Conservation (phyloP, 78 protist species). For the Chrysochromulina parva region DNA sequence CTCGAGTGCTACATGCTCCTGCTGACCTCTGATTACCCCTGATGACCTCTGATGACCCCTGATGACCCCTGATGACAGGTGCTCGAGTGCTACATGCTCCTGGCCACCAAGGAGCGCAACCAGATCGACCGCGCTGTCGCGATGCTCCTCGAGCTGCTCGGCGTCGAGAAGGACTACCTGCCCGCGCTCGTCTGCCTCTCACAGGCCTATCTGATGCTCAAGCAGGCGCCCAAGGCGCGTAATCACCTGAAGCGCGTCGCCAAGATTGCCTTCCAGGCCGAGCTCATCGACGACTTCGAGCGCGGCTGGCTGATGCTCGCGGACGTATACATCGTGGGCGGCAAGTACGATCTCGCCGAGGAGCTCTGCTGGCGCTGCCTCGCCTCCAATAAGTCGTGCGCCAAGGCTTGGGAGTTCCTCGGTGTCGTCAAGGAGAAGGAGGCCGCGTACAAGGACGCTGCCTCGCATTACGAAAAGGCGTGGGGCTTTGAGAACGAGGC, state of each 20-base stretch:
- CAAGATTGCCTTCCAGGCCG: slow-evolving; percentile 49
- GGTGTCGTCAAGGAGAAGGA: slow-evolving; percentile 70
- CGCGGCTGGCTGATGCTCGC: slow-evolving; percentile 67
- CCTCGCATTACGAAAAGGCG: slow-evolving; percentile 67
- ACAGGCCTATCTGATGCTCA: slow-evolving; percentile 37
- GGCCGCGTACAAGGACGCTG: slow-evolving; percentile 62
- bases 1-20: neutral
- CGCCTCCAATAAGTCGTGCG: slow-evolving; percentile 58
- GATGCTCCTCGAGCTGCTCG: slow-evolving; percentile 25
- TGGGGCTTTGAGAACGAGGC: slow-evolving; percentile 60
- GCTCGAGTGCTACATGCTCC: neutral
- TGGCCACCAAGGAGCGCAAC: neutral
- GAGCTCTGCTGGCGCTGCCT: slow-evolving; percentile 55
- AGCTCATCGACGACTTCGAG: slow-evolving; percentile 71
- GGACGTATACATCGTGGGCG: slow-evolving; percentile 65
- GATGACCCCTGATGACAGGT: neutral
- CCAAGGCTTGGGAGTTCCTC: slow-evolving; percentile 68
- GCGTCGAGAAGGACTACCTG: slow-evolving; percentile 25
- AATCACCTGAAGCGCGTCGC: slow-evolving; percentile 65
- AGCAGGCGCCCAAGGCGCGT: slow-evolving; percentile 69
- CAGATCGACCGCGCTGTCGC: slow-evolving; percentile 26
- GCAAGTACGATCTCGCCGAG: slow-evolving; percentile 72
- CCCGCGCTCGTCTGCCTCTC: slow-evolving; percentile 41
- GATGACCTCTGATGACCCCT: neutral
- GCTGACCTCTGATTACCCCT: neutral